A percentile compares a stretch with the other conserved stretches of the same genome.
These are phyloP conservation scores for Cicer yamashitae DNA, from an alignment of 306 rosid genomes.

Conservation along the genomic window DNA sequence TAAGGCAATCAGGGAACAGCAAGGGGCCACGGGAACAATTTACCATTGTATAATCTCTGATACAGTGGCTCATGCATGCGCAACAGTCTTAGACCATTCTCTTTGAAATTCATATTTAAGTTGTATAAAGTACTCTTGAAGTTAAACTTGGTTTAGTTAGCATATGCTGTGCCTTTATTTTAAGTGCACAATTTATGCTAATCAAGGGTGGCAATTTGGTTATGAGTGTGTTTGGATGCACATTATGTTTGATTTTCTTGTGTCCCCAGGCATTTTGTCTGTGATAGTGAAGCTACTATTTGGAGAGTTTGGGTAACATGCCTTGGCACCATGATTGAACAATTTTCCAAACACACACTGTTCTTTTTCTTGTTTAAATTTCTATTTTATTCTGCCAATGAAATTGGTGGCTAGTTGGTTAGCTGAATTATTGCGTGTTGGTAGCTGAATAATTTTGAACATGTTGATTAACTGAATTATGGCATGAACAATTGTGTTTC, in stretches of 20 bases:
- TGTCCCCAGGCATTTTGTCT: too few species aligned
- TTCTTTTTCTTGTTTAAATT: conserved; percentile 30
- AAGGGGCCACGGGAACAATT: neutral
- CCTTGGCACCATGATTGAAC: too few species aligned
- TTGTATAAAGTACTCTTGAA: conserved; percentile 2
- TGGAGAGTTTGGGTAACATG: too few species aligned
- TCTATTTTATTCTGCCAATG: conserved; percentile 4
- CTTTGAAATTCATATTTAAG: neutral
- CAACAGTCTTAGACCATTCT: conserved; percentile 8
- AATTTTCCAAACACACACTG: too few species aligned
- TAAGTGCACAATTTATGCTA: conserved; percentile 32
- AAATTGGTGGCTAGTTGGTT: conserved; percentile 15
- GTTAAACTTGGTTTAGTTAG: conserved; percentile 20
- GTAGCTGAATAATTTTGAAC: conserved; percentile 29
- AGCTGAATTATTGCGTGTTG: neutral
- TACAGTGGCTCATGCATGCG: conserved; percentile 23
- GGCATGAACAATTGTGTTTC: conserved; percentile 2
- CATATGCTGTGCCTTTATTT: conserved; percentile 23
- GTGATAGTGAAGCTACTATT: too few species aligned
- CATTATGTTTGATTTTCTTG: too few species aligned
- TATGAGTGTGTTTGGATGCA: neutral
- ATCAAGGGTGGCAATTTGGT: neutral
- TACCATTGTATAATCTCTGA: conserved; percentile 7
- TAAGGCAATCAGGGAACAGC: conserved; percentile 1
- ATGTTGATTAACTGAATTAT: conserved; percentile 2